phyloP scores from a whole-genome alignment of 1,284 basidiomycete species.

The Neolentinus lepideus region DNA sequence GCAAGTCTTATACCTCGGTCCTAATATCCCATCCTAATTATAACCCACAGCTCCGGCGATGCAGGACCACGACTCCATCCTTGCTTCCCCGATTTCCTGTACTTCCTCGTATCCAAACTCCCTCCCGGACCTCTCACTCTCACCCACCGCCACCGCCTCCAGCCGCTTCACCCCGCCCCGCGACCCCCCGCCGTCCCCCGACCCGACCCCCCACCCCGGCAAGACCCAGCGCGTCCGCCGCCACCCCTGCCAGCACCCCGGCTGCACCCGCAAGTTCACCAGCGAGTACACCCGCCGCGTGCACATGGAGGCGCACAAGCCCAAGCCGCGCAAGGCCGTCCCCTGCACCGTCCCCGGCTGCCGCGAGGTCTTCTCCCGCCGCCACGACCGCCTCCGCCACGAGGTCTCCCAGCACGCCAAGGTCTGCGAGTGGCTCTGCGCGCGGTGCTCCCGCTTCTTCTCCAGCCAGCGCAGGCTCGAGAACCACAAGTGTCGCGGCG shows the following conservation, averaged over 20 bases:
- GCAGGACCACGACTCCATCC: neutral
- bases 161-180: neutral
- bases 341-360: conserved; percentile 37
- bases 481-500: conserved; percentile 36
- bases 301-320: conserved; percentile 43
- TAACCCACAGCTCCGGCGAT: neutral
- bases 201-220: neutral
- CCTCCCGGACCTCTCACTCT: neutral
- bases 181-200: neutral
- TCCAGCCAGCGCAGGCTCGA: conserved; percentile 39
- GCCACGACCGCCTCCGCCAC: conserved; percentile 43
- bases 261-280: conserved; percentile 38
- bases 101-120: neutral
- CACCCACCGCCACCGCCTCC: neutral
- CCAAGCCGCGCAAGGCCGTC: conserved; percentile 37
- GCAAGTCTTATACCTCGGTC: neutral
- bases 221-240: conserved; percentile 24
- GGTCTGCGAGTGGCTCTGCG: conserved; percentile 39
- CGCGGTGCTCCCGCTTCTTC: conserved; percentile 41
- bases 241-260: conserved; percentile 37
- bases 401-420: conserved; percentile 45
- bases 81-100: neutral
- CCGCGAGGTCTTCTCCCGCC: conserved; percentile 39
- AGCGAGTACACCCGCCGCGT: conserved; percentile 43
- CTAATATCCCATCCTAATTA: neutral